phyloP scores from a whole-genome alignment of 2,329 filamentous ascomycete genomes.

The Dactylella cylindrospora region DNA sequence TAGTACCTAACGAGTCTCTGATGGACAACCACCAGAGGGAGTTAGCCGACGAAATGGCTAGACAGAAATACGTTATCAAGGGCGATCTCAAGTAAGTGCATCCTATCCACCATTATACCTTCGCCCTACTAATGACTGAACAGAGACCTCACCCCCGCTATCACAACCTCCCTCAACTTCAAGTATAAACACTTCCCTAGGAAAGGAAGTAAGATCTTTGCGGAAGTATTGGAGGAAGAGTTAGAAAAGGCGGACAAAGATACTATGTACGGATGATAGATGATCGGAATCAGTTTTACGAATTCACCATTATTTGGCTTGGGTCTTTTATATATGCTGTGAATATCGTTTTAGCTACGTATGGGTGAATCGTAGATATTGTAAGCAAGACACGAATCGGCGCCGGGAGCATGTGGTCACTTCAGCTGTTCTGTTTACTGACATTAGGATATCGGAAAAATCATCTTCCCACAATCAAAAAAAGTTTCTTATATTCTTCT shows the following conservation, averaged over 20 bases:
- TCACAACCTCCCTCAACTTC: constrained; percentile 31
- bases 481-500: constrained; percentile 1
- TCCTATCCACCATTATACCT: not conserved
- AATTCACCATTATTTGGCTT: too few species aligned
- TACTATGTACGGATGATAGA: constrained; percentile 42
- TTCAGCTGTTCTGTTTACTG: too few species aligned
- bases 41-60: constrained; percentile 73
- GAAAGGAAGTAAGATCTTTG: constrained; percentile 51
- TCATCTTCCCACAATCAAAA: too few species aligned
- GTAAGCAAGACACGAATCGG: too few species aligned
- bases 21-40: constrained; percentile 91
- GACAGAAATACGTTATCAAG: constrained; percentile 74
- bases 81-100: constrained; percentile 65
- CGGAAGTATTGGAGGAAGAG: constrained; percentile 52
- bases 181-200: constrained; percentile 46
- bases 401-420: too few species aligned
- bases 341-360: too few species aligned
- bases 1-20: constrained; percentile 80
- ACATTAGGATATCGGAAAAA: too few species aligned
- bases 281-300: too few species aligned
- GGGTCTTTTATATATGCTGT: too few species aligned
- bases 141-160: constrained; percentile 41
- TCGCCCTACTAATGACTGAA: not conserved
- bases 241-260: constrained; percentile 47
- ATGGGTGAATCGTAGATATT: too few species aligned